Evolutionary conservation across 352 stramenopile species (phyloP).

Genomic region (Phytophthora quininea): DNA sequence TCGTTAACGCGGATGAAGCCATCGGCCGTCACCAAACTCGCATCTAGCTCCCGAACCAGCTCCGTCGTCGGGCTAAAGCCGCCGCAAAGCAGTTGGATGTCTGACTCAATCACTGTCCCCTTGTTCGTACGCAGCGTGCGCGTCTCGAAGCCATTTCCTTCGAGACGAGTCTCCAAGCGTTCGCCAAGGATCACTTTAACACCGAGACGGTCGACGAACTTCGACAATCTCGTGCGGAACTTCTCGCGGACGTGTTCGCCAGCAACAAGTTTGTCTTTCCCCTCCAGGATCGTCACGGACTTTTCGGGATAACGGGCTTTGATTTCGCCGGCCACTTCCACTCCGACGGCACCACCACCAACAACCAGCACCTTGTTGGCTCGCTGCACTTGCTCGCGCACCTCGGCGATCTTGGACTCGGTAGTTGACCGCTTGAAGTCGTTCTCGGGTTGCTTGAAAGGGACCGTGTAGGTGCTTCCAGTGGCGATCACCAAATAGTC

Average conservation of each 20-base stretch:
- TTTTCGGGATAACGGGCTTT: constrained; percentile 56
- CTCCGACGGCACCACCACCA: constrained; percentile 57
- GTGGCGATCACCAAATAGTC: constrained; percentile 72
- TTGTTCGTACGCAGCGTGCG: constrained; percentile 53
- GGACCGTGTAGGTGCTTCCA: constrained; percentile 59
- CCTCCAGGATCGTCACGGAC: constrained; percentile 61
- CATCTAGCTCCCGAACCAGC: constrained; percentile 41
- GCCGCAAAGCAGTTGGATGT: constrained; percentile 51
- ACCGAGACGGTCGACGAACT: constrained; percentile 40
- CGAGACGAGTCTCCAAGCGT: constrained; percentile 38
- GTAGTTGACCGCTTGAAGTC: constrained; percentile 38
- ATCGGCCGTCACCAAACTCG: constrained; percentile 35
- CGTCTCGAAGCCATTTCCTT: constrained; percentile 49
- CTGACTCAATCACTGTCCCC: constrained; percentile 50
- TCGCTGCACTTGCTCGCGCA: constrained; percentile 46
- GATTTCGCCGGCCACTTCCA: constrained; percentile 67
- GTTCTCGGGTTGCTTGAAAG: constrained; percentile 54
- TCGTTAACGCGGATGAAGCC: constrained; percentile 54
- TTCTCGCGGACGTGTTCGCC: constrained; percentile 48
- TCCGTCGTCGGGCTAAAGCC: constrained; percentile 49
- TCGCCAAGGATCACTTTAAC: constrained; percentile 58
- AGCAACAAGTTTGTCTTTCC: constrained; percentile 35
- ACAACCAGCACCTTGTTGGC: constrained; percentile 61
- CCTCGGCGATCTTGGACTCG: constrained; percentile 42
- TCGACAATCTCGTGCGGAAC: constrained; percentile 48